Evolutionary conservation across 495 filamentous ascomycete genomes (phyloP), one percentile per base, ranked within the genome.

Genomic region (Daldinia vernicosa): DNA sequence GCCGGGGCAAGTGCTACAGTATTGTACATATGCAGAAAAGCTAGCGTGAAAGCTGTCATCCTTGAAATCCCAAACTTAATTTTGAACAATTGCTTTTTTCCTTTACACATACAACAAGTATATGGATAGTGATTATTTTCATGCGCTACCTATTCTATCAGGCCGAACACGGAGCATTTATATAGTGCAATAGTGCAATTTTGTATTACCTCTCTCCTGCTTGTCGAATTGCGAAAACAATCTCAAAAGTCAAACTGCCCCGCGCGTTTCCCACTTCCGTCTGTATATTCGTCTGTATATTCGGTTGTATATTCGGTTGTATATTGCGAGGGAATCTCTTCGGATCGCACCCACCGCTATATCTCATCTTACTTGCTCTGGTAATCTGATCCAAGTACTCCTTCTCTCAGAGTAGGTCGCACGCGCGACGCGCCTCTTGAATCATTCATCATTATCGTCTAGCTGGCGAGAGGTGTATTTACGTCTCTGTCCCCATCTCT

Each of bases 11-110:
- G 26, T 55, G 52, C 52, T 55, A 26, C 19, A 6, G 8, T 9
- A 7, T 33, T 52, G 15, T 24, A 6, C 11, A 8, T 53, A 55
- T 55, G 52, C n/a, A 19, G 28, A 55, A 28, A 28, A 57, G 39
- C 32, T 57, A 57, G 33, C 33, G 54, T 22, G 4, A 39, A 57
- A 57, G 54, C 32, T 57, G 54, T 57, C n/a, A 57, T 37, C 54
- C 54, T 57, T 57, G 54, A 57, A 57, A 37, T 8, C 54, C 54
- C 17, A 57, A 57, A 57, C 54, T 57, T 37, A 22, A 39, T 35
- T n/a, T 14, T 57, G 9, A 33, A n/a, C 12, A 24, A 17, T 53
- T 28, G 26, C 26, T 17, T 30, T 47, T 47, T 30, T 30, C 26
- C 9, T 30, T n/a, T 30, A 27, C 7, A 30, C 50, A 30, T 30